Evolutionary conservation across 2,329 filamentous ascomycete genomes (phyloP).

Genomic region (Penicillium corylophilum): DNA sequence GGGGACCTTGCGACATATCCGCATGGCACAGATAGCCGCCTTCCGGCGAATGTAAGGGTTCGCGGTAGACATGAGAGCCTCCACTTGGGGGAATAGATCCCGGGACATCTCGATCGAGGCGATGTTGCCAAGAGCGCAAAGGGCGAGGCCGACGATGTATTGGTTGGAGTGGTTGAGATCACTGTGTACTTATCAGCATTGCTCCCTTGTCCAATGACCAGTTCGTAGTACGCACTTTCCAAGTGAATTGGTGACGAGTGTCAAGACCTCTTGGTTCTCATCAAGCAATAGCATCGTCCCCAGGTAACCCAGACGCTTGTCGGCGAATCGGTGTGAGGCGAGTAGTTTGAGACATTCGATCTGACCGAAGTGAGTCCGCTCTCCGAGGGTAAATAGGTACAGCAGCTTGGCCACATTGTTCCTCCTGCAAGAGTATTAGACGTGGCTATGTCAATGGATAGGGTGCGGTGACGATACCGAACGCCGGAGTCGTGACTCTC

Average conservation of each 20-base stretch:
- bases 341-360: conserved; percentile 98
- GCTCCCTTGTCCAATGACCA: not conserved
- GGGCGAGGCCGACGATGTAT: conserved; percentile 93
- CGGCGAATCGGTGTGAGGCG: conserved; percentile 93
- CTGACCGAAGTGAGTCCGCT: conserved; percentile 97
- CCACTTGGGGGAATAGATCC: conserved; percentile 94
- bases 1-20: conserved; percentile 96
- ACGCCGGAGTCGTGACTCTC: conserved; percentile 90
- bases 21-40: conserved; percentile 97
- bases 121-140: conserved; percentile 96
- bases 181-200: conserved; percentile 54
- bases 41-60: conserved; percentile 99
- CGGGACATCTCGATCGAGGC: conserved; percentile 97
- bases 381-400: conserved; percentile 95
- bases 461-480: conserved; percentile 54
- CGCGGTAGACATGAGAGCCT: conserved; percentile 82
- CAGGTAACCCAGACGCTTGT: conserved; percentile 93
- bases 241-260: conserved; percentile 93
- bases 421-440: conserved; percentile 59
- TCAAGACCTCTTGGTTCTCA: conserved; percentile 97
- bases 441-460: conserved; percentile 1
- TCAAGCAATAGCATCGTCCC: conserved; percentile 95
- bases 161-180: conserved; percentile 97
- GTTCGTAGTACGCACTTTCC: conserved; percentile 69
- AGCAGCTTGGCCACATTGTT: conserved; percentile 99